Evolutionary conservation across 192 early-diverging fungal species (phyloP).

Genomic region (Coemansia sp.): DNA sequence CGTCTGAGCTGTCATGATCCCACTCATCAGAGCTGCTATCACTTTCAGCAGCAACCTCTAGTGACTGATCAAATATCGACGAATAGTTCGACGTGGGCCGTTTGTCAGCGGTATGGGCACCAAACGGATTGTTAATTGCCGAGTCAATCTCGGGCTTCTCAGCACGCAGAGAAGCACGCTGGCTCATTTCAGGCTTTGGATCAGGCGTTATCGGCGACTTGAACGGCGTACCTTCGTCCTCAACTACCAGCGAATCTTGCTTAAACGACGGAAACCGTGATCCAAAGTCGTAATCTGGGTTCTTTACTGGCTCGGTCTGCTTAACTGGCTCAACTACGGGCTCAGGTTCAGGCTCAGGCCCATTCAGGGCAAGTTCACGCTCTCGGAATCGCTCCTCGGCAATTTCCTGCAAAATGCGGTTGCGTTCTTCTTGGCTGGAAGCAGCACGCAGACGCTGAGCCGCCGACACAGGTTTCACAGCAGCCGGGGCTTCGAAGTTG

Average conservation of each 20-base stretch:
- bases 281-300: background rate
- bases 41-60: constrained; percentile 21
- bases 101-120: background rate
- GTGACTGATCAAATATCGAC: constrained; percentile 22
- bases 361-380: constrained; percentile 36
- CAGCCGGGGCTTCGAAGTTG: background rate
- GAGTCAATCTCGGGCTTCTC: background rate
- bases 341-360: constrained; percentile 19
- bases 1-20: constrained; percentile 51
- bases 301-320: constrained; percentile 6
- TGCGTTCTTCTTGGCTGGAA: constrained; percentile 34
- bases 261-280: background rate
- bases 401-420: constrained; percentile 44
- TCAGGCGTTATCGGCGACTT: background rate
- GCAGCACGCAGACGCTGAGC: constrained; percentile 41
- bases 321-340: constrained; percentile 1
- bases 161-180: constrained; percentile 3
- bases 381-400: constrained; percentile 52
- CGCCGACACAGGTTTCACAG: constrained; percentile 2
- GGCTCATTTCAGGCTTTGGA: constrained; percentile 16
- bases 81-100: background rate
- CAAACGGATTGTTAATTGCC: constrained; percentile 34
- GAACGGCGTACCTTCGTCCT: constrained; percentile 2
- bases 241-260: background rate
- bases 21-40: constrained; percentile 40